Percentiles rank a stretch among this genome's conserved stretches.
These are phyloP conservation scores for Ceratobasidium sp. DNA, from an alignment of 1,284 basidiomycete genomes.

Conservation along the genomic window DNA sequence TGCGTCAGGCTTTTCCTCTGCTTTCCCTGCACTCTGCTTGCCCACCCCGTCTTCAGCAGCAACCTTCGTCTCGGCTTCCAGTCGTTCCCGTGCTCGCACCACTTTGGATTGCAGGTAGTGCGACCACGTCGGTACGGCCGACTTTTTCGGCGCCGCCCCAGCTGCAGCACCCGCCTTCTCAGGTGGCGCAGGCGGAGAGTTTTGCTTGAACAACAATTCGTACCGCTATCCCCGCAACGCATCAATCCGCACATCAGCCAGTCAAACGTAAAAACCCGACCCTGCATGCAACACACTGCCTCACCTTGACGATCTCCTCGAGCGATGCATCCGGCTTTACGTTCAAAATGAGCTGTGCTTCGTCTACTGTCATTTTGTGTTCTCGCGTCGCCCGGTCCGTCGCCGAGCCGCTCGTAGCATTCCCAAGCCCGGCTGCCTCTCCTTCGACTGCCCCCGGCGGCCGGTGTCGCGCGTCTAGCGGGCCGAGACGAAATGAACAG, in stretches of 20 bases:
- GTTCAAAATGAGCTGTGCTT: slow-evolving; percentile 94
- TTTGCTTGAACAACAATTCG: slow-evolving; percentile 89
- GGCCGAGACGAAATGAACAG: slow-evolving; percentile 22
- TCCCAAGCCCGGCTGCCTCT: slow-evolving; percentile 73
- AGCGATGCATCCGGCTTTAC: slow-evolving; percentile 76
- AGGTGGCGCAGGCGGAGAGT: slow-evolving; percentile 69
- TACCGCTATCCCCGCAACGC: slow-evolving; percentile 68
- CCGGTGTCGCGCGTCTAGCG: slow-evolving; percentile 78
- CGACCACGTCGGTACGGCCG: slow-evolving; percentile 63
- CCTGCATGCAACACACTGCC: slow-evolving; percentile 49
- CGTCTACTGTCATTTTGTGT: slow-evolving; percentile 93
- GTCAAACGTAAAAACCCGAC: slow-evolving; percentile 9
- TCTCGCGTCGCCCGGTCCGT: slow-evolving; percentile 81
- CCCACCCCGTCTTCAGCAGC: slow-evolving; percentile 50
- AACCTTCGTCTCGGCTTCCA: slow-evolving; percentile 80
- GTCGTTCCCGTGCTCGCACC: slow-evolving; percentile 89
- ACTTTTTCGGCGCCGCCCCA: slow-evolving; percentile 47
- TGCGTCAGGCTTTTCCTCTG: slow-evolving; percentile 9
- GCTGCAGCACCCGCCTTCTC: slow-evolving; percentile 56
- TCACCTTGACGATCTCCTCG: slow-evolving; percentile 76
- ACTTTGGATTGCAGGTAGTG: slow-evolving; percentile 98
- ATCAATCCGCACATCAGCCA: slow-evolving; percentile 7
- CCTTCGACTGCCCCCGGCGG: slow-evolving; percentile 64
- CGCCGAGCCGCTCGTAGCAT: slow-evolving; percentile 72
- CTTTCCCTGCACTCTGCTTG: slow-evolving; percentile 9